Base-by-base conservation (phyloP, 139 green algal genomes). In the Micractinium sp. region DNA sequence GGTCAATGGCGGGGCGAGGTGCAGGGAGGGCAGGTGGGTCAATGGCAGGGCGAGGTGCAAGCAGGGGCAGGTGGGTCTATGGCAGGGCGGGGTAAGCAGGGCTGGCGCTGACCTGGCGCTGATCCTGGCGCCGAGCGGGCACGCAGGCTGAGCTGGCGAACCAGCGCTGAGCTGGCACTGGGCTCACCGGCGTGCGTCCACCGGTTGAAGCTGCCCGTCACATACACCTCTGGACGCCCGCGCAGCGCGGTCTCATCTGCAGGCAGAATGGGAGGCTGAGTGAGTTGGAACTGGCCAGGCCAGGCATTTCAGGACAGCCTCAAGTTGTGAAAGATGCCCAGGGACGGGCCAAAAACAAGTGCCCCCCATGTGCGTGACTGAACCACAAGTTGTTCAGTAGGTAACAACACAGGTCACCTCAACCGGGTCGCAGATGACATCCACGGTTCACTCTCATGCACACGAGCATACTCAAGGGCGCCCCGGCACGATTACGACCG, bases 131-230 rank as follows among this genome's bases (percentile, higher is more conserved):
- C 27, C 4, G 4, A 79, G 31, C n/a, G 3, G 35, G 47, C 47
- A 9, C 47, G 5, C 47, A 56, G 7, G 47, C 47, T 56, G 47
- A 56, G 47, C 7, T 56, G 47, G 47, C 47, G 14, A 78, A 1
- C 33, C 12, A 0, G 16, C 74, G 27, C 33, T 29, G n/a, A 41
- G 7, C 18, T 7, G n/a, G 14, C 15, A 29, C 15, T 2, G 23
- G 2, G 14, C 83, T 66, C 67, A 81, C 91, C 69, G 4, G 80
- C 79, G 90, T 98, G 95, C 13, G 86, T 91, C 90, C 93, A 97
- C 61, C 96, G 91, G 95, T 99, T 99, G 89, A 95, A 99, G 61
- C 89, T 86, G 29, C 92, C 96, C 12, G 91, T 89, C 38, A 99
- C 82, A 89, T 93, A 99, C 63, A 98, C 94, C 85, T 98, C 94